Conservation (phyloP, 306 rosid species). For the Quercus agrifolia region DNA sequence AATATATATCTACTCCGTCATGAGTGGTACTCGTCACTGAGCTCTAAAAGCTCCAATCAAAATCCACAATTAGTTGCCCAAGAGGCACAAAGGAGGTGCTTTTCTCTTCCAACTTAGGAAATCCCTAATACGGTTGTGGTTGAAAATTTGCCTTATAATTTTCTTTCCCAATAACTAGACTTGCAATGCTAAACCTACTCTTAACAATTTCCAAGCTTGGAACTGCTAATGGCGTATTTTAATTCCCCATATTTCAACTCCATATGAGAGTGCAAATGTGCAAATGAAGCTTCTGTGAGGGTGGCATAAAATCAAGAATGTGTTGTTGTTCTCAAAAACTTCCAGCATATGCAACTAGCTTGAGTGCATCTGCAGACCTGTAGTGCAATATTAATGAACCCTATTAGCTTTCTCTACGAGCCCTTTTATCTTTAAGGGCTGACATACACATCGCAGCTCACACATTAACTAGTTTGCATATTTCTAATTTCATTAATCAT, state of each 20-base stretch:
- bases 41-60: not conserved
- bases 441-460: not conserved
- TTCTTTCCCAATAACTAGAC: not conserved
- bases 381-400: not conserved
- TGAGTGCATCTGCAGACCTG: not conserved
- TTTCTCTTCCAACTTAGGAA: not conserved
- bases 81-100: not conserved
- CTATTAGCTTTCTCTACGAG: not conserved
- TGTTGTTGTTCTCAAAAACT: not conserved
- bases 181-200: not conserved
- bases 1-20: not conserved
- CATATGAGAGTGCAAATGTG: not conserved
- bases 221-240: not conserved
- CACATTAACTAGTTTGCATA: conserved; percentile 4
- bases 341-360: not conserved
- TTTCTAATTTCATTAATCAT: not conserved
- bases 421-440: not conserved
- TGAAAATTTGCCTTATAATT: not conserved
- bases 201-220: not conserved
- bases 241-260: not conserved
- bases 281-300: not conserved
- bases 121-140: not conserved
- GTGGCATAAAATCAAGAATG: not conserved
- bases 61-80: not conserved
- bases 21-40: not conserved